Conservation (phyloP, 192 early-diverging fungal species). For the Lobosporangium transversale region DNA sequence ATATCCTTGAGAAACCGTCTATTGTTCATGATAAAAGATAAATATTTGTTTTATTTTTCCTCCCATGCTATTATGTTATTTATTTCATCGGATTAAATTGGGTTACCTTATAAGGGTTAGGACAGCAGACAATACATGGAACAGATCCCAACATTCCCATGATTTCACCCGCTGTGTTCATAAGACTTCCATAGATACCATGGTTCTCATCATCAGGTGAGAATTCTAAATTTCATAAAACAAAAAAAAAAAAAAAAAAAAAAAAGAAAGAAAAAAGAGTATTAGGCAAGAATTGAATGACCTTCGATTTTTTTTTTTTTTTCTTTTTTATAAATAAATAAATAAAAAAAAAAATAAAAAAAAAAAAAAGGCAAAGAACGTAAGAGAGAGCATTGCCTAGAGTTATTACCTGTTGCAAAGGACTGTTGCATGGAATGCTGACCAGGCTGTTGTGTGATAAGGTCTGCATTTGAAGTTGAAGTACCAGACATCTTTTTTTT, state of each 20-base stretch:
- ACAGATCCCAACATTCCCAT: conserved; percentile 58
- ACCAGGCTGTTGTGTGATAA: conserved; percentile 21
- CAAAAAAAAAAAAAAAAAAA: neutral
- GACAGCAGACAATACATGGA: conserved; percentile 59
- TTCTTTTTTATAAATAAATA: too few species aligned
- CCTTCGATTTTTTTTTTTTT: too few species aligned
- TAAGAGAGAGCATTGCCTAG: too few species aligned
- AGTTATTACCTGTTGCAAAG: conserved; percentile 25
- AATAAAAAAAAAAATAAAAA: neutral
- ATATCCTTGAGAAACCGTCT: conserved; percentile 69
- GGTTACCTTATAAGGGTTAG: conserved; percentile 70
- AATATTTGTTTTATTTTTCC: neutral
- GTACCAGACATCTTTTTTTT: too few species aligned
- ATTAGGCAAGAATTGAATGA: neutral
- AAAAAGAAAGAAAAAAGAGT: neutral
- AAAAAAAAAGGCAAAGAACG: neutral
- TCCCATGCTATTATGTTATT: neutral
- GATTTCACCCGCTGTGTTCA: conserved; percentile 57
- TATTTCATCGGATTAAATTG: neutral
- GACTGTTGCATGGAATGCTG: conserved; percentile 37
- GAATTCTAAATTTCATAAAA: conserved; percentile 7
- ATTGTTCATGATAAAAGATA: neutral
- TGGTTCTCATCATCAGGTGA: conserved; percentile 50
- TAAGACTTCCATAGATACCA: conserved; percentile 58
- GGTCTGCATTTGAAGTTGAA: too few species aligned